phyloP scores from a whole-genome alignment of 768 basidiomycete species.

The Amyloporia xantha region DNA sequence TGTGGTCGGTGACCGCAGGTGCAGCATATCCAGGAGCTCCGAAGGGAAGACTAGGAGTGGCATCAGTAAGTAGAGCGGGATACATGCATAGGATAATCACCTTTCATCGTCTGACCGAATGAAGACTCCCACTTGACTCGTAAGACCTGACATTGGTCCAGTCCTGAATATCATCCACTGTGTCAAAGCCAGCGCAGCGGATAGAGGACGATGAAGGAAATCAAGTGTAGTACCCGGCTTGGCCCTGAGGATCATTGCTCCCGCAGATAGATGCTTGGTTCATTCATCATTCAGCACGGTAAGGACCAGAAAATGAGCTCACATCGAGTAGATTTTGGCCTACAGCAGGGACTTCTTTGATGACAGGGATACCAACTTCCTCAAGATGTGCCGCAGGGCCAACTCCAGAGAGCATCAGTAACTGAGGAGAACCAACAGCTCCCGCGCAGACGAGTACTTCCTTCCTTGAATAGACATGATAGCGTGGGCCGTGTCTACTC shows the following conservation, averaged over 20 bases:
- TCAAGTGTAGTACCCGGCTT: conserved; percentile 10
- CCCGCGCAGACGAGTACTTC: conserved; percentile 18
- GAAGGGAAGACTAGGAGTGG: not conserved
- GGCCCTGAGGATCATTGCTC: conserved; percentile 8
- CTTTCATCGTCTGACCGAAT: conserved; percentile 9
- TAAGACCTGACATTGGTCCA: conserved; percentile 6
- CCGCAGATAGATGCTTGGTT: conserved; percentile 10
- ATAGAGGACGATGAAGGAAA: conserved; percentile 4
- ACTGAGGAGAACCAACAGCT: conserved; percentile 12
- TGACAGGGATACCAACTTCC: conserved; percentile 10
- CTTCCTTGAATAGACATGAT: conserved; percentile 6
- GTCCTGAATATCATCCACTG: conserved; percentile 6
- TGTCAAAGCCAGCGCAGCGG: not conserved
- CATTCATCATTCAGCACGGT: not conserved
- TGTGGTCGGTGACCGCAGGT: not conserved
- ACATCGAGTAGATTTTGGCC: conserved; percentile 22
- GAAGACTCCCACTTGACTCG: conserved; percentile 7
- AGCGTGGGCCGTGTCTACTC: conserved; percentile 1
- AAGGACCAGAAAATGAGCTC: not conserved
- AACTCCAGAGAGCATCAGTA: conserved; percentile 24
- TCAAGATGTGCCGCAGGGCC: conserved; percentile 15
- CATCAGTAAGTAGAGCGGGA: not conserved
- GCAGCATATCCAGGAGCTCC: not conserved
- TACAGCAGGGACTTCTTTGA: conserved; percentile 20
- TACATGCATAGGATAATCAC: conserved; percentile 5